These are phyloP conservation scores for Saccharomyces pastorianus DNA, from an alignment of 1,139 yeast genomes.

Conservation along the genomic window DNA sequence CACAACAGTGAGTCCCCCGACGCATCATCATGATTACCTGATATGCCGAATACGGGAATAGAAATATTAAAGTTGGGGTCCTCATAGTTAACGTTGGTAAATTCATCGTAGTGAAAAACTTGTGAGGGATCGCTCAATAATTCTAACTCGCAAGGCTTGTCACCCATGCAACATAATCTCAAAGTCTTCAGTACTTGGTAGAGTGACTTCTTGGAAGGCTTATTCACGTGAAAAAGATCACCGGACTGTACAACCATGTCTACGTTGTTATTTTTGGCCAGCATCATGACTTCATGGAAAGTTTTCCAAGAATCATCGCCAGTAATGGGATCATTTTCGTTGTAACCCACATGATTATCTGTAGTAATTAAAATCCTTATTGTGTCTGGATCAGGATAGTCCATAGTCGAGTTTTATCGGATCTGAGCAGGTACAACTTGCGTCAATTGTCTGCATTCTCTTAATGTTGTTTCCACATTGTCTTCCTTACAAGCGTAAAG, in stretches of 20 bases:
- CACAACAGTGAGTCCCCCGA: constrained; percentile 82
- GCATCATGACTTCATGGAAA: constrained; percentile 69
- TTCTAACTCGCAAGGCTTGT: constrained; percentile 80
- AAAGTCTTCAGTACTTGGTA: constrained; percentile 74
- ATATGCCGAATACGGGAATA: constrained; percentile 87
- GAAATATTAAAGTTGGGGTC: constrained; percentile 85
- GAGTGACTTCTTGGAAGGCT: constrained; percentile 79
- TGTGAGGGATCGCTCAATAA: constrained; percentile 69
- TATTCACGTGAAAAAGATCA: constrained; percentile 82
- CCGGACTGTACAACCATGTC: constrained; percentile 93
- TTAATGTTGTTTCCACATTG: neutral
- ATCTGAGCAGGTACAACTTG: neutral
- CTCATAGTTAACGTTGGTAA: constrained; percentile 73
- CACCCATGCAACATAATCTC: constrained; percentile 71
- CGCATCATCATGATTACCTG: constrained; percentile 96
- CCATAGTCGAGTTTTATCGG: constrained; percentile 11
- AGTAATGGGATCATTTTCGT: constrained; percentile 80
- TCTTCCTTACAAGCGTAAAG: neutral
- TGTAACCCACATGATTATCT: constrained; percentile 93
- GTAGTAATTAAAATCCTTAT: constrained; percentile 76
- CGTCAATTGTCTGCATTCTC: neutral
- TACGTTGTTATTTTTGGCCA: constrained; percentile 67
- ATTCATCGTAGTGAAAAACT: constrained; percentile 43
- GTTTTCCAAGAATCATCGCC: constrained; percentile 88
- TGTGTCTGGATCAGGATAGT: constrained; percentile 42